phyloP scores from a whole-genome alignment of 345 rosid genomes.

The Euphorbia pulcherrima region DNA sequence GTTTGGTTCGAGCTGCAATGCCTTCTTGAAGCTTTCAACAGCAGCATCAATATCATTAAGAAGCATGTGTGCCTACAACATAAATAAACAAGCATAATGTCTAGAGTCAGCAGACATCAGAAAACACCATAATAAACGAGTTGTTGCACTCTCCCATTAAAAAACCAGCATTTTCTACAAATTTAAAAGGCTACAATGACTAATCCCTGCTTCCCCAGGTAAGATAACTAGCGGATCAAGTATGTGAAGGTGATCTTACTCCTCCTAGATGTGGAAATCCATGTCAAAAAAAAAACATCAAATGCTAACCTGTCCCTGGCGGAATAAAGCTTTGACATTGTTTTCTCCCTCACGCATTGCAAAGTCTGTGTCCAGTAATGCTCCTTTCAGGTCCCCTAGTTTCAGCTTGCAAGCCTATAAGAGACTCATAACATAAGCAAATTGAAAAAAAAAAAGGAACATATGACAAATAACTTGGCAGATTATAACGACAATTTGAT shows the following conservation, averaged over 20 bases:
- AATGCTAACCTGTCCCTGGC: slow-evolving; percentile 85
- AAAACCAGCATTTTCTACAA: background rate
- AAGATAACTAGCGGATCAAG: background rate
- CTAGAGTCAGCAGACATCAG: no score
- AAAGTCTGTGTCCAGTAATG: slow-evolving; percentile 74
- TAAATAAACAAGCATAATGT: background rate
- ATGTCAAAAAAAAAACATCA: background rate
- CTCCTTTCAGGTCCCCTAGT: slow-evolving; percentile 83
- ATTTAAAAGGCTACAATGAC: background rate
- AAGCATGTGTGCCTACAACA: slow-evolving; percentile 77
- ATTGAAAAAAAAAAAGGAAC: background rate
- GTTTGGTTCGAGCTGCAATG: slow-evolving; percentile 80
- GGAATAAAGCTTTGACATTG: slow-evolving; percentile 88
- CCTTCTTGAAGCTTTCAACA: slow-evolving; percentile 88
- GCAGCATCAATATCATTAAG: slow-evolving; percentile 88
- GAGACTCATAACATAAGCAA: background rate
- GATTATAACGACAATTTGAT: background rate
- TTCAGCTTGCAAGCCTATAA: slow-evolving; percentile 82
- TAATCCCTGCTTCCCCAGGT: background rate
- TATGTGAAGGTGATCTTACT: background rate
- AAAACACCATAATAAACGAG: background rate
- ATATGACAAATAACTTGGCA: background rate
- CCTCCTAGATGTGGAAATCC: slow-evolving; percentile 13
- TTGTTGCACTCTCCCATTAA: background rate
- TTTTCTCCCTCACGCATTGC: slow-evolving; percentile 85